Conservation (phyloP, 768 basidiomycete species). For the Russula sp. region DNA sequence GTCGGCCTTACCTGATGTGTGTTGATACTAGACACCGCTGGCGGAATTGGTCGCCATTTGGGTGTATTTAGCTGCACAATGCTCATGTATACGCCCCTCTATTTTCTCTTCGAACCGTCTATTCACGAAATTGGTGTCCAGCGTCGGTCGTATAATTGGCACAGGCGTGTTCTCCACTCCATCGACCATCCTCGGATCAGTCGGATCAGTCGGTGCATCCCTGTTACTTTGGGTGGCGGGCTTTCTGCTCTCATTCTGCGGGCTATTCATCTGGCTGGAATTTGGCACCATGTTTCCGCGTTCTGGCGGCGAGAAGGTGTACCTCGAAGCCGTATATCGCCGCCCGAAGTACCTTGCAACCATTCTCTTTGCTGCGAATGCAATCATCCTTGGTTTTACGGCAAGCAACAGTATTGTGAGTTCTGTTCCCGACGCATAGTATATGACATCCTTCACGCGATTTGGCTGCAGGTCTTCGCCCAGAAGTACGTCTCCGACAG, state of each 20-base stretch:
- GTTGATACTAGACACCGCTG: slow-evolving; percentile 38
- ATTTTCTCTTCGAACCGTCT: neutral
- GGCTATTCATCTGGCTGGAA: slow-evolving; percentile 58
- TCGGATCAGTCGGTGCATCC: slow-evolving; percentile 55
- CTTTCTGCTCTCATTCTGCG: slow-evolving; percentile 51
- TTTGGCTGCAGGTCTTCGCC: slow-evolving; percentile 29
- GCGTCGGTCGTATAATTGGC: slow-evolving; percentile 52
- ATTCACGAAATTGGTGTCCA: slow-evolving; percentile 10
- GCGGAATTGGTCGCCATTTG: slow-evolving; percentile 53
- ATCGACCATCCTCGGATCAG: slow-evolving; percentile 49
- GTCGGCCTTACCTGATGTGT: neutral
- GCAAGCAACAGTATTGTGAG: slow-evolving; percentile 46
- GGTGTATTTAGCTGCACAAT: slow-evolving; percentile 53
- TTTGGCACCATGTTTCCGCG: slow-evolving; percentile 60
- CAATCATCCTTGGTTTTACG: slow-evolving; percentile 41
- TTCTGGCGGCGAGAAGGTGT: slow-evolving; percentile 59
- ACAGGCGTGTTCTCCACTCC: slow-evolving; percentile 62
- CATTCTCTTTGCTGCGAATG: slow-evolving; percentile 42
- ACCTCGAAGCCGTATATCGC: slow-evolving; percentile 50
- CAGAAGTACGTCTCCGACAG: slow-evolving; percentile 23
- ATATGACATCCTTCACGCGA: neutral
- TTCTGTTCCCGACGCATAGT: neutral
- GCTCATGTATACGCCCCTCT: slow-evolving; percentile 35
- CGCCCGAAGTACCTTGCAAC: slow-evolving; percentile 44
- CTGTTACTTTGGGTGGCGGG: slow-evolving; percentile 63